Evolutionary conservation across 1,139 yeast genomes (phyloP), one percentile per base, ranked within the genome.

Genomic region (Protomyces arabidopsidicola): DNA sequence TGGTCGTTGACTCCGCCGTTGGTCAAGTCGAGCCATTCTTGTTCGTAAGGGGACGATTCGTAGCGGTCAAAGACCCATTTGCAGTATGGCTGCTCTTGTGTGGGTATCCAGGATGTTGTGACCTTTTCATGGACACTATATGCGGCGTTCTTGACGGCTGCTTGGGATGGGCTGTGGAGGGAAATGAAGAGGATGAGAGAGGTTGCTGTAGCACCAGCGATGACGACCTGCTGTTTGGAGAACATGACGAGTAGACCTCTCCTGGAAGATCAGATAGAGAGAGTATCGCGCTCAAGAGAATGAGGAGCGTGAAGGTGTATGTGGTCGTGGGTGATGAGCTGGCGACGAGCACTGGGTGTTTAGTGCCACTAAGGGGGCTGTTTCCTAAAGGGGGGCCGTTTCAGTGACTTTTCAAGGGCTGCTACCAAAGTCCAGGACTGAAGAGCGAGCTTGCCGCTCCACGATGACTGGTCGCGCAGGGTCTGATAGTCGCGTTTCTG

Each of bases 21-120:
- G 4, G 53, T 34, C 42, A 52, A 9, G 12, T 48, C 42, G 56
- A 58, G 45, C 62, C 62, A 58, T 14, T 51, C 42, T 3, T 5
- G 18, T 20, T 58, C 62, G 52, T 58, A 53, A 6, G 31, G 18
- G 18, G 56, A 51, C 20, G 62, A 39, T 27, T 58, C 56, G 53
- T 58, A 58, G 12, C 45, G 55, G n/a, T 55, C 53, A 52, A 58
- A 58, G 9, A 38, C 39, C 62, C 62, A 58, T 20, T 42, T 51
- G 42, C 62, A 58, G 45, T 31, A 51, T 6, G 59, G 38, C n/a
- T 14, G n/a, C 10, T 12, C 31, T 4, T 20, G 48, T n/a, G 14
- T n/a, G 5, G 48, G 48, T 3, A 8, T 16, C 14, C 12, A 16
- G 20, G 48, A 5, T 18, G 22, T 20, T 16, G 24, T 42, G 22